These are phyloP conservation scores for Pogostemon cablin DNA, from an alignment of 257 asterid genomes.

Conservation along the genomic window DNA sequence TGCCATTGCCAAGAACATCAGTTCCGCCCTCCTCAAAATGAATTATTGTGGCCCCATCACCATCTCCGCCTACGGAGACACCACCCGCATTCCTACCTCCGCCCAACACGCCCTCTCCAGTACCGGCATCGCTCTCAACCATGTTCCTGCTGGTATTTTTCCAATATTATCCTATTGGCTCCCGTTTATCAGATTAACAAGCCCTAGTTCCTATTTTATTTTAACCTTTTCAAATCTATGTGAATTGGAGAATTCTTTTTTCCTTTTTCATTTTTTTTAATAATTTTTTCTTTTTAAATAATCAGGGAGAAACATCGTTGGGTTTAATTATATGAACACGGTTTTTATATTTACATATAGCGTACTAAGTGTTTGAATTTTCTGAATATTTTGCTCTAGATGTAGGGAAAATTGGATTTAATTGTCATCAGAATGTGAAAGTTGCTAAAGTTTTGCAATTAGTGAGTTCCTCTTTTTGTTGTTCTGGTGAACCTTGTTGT, in stretches of 20 bases:
- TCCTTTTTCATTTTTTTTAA: neutral
- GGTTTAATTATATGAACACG: neutral
- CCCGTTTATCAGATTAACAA: neutral
- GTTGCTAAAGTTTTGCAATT: neutral
- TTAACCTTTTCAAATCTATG: neutral
- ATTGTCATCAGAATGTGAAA: neutral
- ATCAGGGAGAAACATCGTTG: neutral
- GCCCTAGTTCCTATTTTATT: neutral
- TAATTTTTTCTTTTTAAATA: neutral
- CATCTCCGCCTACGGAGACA: constrained; percentile 74
- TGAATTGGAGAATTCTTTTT: neutral
- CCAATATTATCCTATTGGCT: neutral
- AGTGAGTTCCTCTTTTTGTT: too few relatives aligned
- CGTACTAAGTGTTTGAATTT: neutral
- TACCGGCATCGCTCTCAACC: constrained; percentile 77
- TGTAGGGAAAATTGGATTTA: neutral
- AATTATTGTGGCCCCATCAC: constrained; percentile 69
- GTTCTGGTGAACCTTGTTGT: neutral
- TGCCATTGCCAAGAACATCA: constrained; percentile 66
- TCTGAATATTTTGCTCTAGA: neutral
- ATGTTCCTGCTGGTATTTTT: constrained; percentile 68
- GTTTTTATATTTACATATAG: neutral
- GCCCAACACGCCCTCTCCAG: constrained; percentile 67
- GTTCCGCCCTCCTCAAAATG: constrained; percentile 58
- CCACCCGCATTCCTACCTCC: constrained; percentile 46